Evolutionary conservation across 148 eudicot species (phyloP).

Genomic region (Silene latifolia): DNA sequence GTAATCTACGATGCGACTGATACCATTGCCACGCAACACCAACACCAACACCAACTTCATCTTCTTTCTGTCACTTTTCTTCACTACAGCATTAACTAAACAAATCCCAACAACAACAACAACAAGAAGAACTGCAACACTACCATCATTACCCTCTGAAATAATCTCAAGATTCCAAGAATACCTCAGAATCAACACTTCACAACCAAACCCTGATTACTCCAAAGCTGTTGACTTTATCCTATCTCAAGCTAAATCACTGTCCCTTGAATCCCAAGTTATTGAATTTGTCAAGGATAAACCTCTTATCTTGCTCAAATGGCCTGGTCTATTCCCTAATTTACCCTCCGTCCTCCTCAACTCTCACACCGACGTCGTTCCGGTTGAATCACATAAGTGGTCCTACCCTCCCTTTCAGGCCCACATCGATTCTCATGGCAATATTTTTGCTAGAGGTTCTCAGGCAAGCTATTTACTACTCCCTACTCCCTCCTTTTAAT

Average conservation of each 20-base stretch:
- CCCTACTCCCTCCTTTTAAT: no score
- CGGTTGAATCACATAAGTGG: constrained; percentile 77
- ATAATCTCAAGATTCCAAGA: constrained; percentile 71
- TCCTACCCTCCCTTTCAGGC: constrained; percentile 63
- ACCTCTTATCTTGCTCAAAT: constrained; percentile 68
- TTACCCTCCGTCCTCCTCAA: constrained; percentile 63
- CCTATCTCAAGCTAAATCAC: constrained; percentile 52
- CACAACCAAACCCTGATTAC: constrained; percentile 80
- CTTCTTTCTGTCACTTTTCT: no score
- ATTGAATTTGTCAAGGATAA: constrained; percentile 60
- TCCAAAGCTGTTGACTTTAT: constrained; percentile 61
- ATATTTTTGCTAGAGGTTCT: constrained; percentile 77
- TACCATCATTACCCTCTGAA: background rate
- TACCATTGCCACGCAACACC: no score
- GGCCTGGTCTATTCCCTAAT: constrained; percentile 60
- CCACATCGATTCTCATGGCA: constrained; percentile 43
- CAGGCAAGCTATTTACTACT: constrained; percentile 27
- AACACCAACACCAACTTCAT: no score
- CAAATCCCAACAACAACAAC: no score
- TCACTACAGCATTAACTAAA: no score
- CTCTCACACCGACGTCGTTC: constrained; percentile 93
- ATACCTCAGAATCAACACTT: constrained; percentile 77
- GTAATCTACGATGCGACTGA: no score
- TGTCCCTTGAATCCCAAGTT: constrained; percentile 52
- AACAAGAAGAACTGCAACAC: no score